Evolutionary conservation across 2,329 filamentous ascomycete genomes (phyloP), one percentile per base, ranked within the genome.

Genomic region (Torrubiellomyces zombiae): DNA sequence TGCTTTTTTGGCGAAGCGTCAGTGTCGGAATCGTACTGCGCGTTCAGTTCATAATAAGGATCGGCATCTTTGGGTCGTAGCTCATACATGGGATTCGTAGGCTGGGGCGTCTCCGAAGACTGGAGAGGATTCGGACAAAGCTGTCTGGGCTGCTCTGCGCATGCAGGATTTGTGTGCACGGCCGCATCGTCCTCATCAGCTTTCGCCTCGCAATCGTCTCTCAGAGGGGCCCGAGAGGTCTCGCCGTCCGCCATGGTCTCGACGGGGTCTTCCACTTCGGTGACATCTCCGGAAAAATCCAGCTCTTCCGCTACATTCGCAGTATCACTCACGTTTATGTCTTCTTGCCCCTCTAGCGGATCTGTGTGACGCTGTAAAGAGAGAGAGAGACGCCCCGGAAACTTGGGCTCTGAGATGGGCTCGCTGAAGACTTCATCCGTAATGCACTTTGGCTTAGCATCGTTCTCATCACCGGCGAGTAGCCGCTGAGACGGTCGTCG

Each of bases 21-120:
- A n/a, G n/a, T n/a, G n/a, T n/a, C n/a, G n/a, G n/a, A n/a, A n/a
- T n/a, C n/a, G n/a, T n/a, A n/a, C n/a, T n/a, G n/a, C n/a, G n/a
- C n/a, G n/a, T 59, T 53, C 24, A 48, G 39, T 20, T 49, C 40
- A 9, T 58, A 38, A 21, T 55, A 56, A 4, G 54, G 51, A 21
- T 55, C 44, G 5, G 61, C 38, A 17, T 67, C 58, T 36, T 60
- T 58, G 9, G 58, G 44, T 7, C 62, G 55, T 5, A 70, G 51
- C 29, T 51, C 42, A 20, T 42, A 47, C 18, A 44, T 38, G 4
- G 38, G 35, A 13, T 36, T 35, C 9, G 25, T 25, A 10, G 29
- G 21, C 26, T 31, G 30, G 16, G 20, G 9, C 18, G 18, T 26
- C n/a, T n/a, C n/a, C n/a, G n/a, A n/a, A n/a, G n/a, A n/a, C n/a